Evolutionary conservation across 331 rosid species (phyloP).

Genomic region (Rhamnella rubrinervis): DNA sequence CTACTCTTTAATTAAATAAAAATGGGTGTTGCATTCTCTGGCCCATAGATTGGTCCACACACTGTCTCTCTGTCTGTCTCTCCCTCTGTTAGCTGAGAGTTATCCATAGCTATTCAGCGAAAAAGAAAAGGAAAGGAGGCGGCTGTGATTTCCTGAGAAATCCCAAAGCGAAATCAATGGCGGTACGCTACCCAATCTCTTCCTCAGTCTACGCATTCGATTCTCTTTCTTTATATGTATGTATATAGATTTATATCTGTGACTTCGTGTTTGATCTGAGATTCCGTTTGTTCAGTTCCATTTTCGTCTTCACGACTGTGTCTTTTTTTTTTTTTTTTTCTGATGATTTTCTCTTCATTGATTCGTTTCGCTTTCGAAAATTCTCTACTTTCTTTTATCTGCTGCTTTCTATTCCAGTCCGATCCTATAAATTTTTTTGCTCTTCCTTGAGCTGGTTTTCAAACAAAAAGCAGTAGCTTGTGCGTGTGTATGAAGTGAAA

Average conservation of each 20-base stretch:
- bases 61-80: slow-evolving; percentile 21
- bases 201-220: neutral
- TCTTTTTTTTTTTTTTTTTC: neutral
- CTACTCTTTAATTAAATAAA: neutral
- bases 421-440: neutral
- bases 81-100: neutral
- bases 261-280: slow-evolving; percentile 17
- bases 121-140: neutral
- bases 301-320: neutral
- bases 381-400: neutral
- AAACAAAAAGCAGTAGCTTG: too few species aligned
- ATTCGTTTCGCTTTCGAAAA: neutral
- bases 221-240: neutral
- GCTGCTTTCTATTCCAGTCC: neutral
- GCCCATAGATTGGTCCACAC: slow-evolving; percentile 15
- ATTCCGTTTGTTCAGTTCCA: neutral
- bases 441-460: too few species aligned
- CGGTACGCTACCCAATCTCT: slow-evolving; percentile 24
- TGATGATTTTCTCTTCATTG: neutral
- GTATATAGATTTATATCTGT: neutral
- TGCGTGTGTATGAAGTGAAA: too few species aligned
- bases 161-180: slow-evolving; percentile 26
- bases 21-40: slow-evolving; percentile 1
- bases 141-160: neutral
- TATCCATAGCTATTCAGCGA: neutral